Evolutionary conservation across 441 rosid genomes (phyloP), one percentile per base, ranked within the genome.

Genomic region (Gossypium davidsonii): DNA sequence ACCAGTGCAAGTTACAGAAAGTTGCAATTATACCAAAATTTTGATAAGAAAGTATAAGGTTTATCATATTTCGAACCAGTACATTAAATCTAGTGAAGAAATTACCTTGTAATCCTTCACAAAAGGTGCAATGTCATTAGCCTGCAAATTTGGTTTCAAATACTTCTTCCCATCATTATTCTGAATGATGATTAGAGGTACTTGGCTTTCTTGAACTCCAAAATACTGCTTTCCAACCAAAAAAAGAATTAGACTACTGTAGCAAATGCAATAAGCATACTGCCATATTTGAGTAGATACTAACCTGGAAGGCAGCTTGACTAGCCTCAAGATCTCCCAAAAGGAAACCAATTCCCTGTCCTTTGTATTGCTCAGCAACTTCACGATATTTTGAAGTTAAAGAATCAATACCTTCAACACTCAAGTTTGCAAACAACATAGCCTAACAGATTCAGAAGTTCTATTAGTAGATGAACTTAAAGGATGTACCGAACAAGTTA

Each of bases 271-370:
- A 39, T 53, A 70, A 65, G 25, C 48, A 75, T 11, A 74, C 28
- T 18, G 34, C 62, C 25, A 75, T 49, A 46, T 72, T 3, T 2
- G 23, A 44, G 7, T 37, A 73, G 44, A 72, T 10, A 78, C 87
- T 9, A 61, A 95, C 99, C 95, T 93, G 91, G 66, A 95, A 82
- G 52, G 95, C 98, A 75, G 85, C 90, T 85, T 93, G 86, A 88
- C 95, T 83, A 71, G 83, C 86, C 64, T 93, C 97, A 23, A 85
- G 63, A 78, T 95, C 97, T 81, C 98, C 99, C 78, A 91, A 17
- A 83, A 95, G 83, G 83, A 95, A 95, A 73, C 82, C 26, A 65
- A 90, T 68, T 73, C 82, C 93, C 67, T 87, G 76, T 74, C 92
- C 95, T 80, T 82, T 95, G 87, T 79, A 84, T 79, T 90, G 84